Base-by-base conservation (phyloP, 306 rosid genomes). In the Dalbergia cochinchinensis region DNA sequence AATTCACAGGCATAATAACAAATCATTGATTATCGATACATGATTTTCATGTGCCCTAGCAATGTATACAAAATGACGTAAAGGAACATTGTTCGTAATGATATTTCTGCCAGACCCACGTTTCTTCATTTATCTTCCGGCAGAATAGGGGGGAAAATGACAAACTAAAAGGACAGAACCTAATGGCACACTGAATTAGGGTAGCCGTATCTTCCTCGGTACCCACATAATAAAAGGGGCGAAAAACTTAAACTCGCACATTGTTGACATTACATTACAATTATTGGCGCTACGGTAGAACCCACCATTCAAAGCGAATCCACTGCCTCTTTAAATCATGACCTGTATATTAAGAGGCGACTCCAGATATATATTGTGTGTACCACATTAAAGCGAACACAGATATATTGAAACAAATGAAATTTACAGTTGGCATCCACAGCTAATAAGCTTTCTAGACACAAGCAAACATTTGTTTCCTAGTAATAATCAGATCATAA, bases 281-380 rank as follows among this genome's bases (percentile, higher is more conserved):
- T 73, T 41, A 58, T 73, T 73, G 33, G 37, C 18, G 3, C 33
- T 51, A 55, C 5, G 20, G 47, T 9, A 22, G 60, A 68, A 57
- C 76, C 76, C 69, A 68, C 76, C 60, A 45, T 18, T 55, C 41
- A 39, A 76, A 57, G 11, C 15, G 39, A 58, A 69, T 69, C 54
- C 20, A 47, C 8, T 51, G 19, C 8, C 8, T n/a, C 82, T 69
- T 68, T 44, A 57, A 7, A 59, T 62, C 20, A 61, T 26, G 31
- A 47, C 59, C 45, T 6, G 26, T 62, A 4, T 16, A 61, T 9
- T 7, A 13, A 11, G 4, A 9, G 12, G 41, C 61, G 54, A 47
- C 41, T 48, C 20, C 12, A 16, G 31, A 69, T 45, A 16, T 7
- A 26, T 26, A 26, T 26, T 62, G 34, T 70, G 62, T 76, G 73